Evolutionary conservation across 208 protist species (phyloP), one percentile per base, ranked within the genome.

Genomic region (Leishmania amazonensis): DNA sequence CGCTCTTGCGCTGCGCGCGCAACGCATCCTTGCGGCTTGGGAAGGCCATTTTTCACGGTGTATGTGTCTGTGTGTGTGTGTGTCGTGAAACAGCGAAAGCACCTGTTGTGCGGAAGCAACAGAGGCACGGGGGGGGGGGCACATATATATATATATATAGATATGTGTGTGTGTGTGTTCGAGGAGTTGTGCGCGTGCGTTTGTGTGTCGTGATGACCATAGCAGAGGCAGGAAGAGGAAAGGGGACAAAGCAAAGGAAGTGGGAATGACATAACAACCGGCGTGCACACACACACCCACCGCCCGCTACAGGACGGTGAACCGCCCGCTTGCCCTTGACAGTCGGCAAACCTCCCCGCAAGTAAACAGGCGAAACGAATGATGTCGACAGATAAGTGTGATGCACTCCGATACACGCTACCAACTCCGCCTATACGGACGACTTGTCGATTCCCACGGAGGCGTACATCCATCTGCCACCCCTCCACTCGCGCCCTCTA

Each of bases 1-100:
- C 57, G 53, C 86, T 72, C 87, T 97, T 97, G 86, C 94, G 94
- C 87, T 88, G 86, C 58, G 81, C 81, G 85, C 94, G 94, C 79
- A 75, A 68, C 49, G 86, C 89, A 38, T 85, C 74, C 89, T 91
- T 92, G 83, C 94, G 92, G 84, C 73, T 92, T 73, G 92, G 47
- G 5, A 65, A 11, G 35, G 31, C 28, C 57, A 64, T 67, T 45
- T 31, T 67, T 60, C 49, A 38, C 65, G 38, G 38, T 45, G 65
- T 71, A 38, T 24, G 54, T 35, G 65, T 71, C 17, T 24, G 54
- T 35, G 60, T 65, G 60, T 65, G 51, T 38, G 51, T 15, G 73
- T 64, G 45, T 78, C 78, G 67, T 83, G 58, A 81, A 80, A 82
- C 58, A 86, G 75, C 72, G 79, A 74, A 83, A 62, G 75, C 78